Evolutionary conservation across 441 rosid species (phyloP).

Genomic region (Viola pubescens): DNA sequence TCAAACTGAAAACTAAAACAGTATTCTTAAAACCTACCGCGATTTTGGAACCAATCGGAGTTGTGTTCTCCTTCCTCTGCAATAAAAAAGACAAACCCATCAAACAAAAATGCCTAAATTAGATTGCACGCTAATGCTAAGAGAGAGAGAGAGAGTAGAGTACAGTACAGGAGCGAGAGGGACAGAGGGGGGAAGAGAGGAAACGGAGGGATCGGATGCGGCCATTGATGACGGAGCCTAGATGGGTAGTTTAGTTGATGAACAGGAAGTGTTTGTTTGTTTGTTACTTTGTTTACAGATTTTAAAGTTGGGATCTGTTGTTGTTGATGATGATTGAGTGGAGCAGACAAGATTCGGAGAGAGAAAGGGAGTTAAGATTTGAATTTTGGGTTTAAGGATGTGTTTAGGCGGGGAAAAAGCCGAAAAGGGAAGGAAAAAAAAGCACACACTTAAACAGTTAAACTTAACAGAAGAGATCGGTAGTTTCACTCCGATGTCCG

Average conservation of each 20-base stretch:
- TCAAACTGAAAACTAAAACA: background rate
- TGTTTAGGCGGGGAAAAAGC: slow-evolving; percentile 33
- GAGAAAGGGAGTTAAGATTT: background rate
- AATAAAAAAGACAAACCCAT: slow-evolving; percentile 9
- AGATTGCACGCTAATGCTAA: background rate
- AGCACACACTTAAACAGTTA: too few species aligned
- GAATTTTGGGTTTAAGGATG: slow-evolving; percentile 16
- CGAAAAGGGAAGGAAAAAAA: background rate
- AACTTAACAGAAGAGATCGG: background rate
- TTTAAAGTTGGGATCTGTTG: background rate
- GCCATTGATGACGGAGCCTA: slow-evolving; percentile 31
- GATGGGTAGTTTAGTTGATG: background rate
- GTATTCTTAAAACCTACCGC: slow-evolving; percentile 28
- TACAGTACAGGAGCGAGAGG: slow-evolving; percentile 38
- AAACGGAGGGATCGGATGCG: slow-evolving; percentile 33
- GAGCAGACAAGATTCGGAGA: background rate
- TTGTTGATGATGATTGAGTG: background rate
- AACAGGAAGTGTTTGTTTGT: background rate
- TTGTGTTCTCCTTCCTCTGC: slow-evolving; percentile 67
- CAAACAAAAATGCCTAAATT: background rate
- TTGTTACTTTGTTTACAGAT: background rate
- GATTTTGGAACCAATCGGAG: slow-evolving; percentile 57
- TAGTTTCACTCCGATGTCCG: background rate
- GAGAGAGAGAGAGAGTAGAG: background rate
- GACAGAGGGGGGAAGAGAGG: slow-evolving; percentile 34